Conservation (phyloP, 345 rosid genomes). For the Boechera stricta region DNA sequence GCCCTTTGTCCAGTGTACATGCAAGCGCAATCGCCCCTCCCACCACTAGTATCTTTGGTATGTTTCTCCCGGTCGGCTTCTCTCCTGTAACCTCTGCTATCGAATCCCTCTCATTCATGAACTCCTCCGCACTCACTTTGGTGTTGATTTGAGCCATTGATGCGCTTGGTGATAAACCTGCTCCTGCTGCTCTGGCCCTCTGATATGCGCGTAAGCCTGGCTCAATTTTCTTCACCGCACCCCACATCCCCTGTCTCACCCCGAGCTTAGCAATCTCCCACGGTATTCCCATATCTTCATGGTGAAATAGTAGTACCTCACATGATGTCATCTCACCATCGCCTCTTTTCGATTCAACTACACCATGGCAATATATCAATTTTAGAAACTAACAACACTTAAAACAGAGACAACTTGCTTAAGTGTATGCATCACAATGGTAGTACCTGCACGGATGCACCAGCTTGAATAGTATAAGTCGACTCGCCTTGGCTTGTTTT, state of each 20-base stretch:
- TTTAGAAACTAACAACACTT: not conserved
- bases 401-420: slow-evolving; percentile 8
- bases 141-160: slow-evolving; percentile 88
- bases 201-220: slow-evolving; percentile 82
- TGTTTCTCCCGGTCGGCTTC: slow-evolving; percentile 55
- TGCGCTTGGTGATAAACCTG: slow-evolving; percentile 64
- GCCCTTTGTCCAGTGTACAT: slow-evolving; percentile 83
- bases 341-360: slow-evolving; percentile 92
- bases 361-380: slow-evolving; percentile 36
- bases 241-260: slow-evolving; percentile 99
- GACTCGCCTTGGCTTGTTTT: slow-evolving; percentile 82
- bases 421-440: not conserved
- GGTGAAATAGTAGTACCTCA: slow-evolving; percentile 93
- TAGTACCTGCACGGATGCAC: slow-evolving; percentile 91
- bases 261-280: slow-evolving; percentile 98
- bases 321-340: slow-evolving; percentile 82
- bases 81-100: slow-evolving; percentile 38
- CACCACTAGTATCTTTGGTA: slow-evolving; percentile 70
- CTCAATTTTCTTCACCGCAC: slow-evolving; percentile 94
- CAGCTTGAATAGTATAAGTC: slow-evolving; percentile 95
- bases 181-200: slow-evolving; percentile 63
- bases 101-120: slow-evolving; percentile 57
- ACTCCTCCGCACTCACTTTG: slow-evolving; percentile 71
- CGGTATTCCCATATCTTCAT: slow-evolving; percentile 98
- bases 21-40: slow-evolving; percentile 97